These are phyloP conservation scores for Aspergillus indologenus DNA, from an alignment of 495 filamentous ascomycete species.

Conservation along the genomic window DNA sequence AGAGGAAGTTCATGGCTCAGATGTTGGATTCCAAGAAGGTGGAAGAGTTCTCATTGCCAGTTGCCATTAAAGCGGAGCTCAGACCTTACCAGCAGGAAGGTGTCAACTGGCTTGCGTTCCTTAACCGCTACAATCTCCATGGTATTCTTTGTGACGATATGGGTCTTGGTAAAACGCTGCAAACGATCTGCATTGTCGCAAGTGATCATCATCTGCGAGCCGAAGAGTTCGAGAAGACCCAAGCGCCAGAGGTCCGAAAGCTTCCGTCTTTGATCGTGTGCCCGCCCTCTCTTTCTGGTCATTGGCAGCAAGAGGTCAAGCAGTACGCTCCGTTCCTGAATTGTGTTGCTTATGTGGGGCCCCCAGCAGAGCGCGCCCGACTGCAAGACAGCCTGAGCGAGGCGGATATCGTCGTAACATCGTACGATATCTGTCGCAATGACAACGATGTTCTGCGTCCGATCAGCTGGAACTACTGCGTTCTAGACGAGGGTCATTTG, in stretches of 20 bases:
- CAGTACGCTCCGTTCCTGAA: constrained; percentile 91
- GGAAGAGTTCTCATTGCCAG: constrained; percentile 87
- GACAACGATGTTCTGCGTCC: constrained; percentile 80
- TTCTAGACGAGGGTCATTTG: constrained; percentile 94
- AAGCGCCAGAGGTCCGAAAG: constrained; percentile 68
- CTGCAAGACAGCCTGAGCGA: constrained; percentile 63
- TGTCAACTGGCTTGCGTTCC: constrained; percentile 97
- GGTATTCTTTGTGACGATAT: constrained; percentile 99
- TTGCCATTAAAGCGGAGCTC: constrained; percentile 93
- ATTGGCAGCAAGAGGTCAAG: constrained; percentile 97
- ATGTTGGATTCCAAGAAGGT: constrained; percentile 95
- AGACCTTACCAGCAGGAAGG: constrained; percentile 97
- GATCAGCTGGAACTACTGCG: constrained; percentile 93
- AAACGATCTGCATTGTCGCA: constrained; percentile 96
- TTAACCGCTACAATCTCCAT: constrained; percentile 96
- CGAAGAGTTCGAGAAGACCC: constrained; percentile 80
- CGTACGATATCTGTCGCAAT: constrained; percentile 95
- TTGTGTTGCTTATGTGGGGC: constrained; percentile 84
- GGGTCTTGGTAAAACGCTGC: constrained; percentile 96
- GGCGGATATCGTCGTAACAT: constrained; percentile 92
- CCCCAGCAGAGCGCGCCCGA: constrained; percentile 71
- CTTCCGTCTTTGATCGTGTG: constrained; percentile 93
- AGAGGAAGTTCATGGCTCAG: constrained; percentile 94
- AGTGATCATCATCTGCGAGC: constrained; percentile 93
- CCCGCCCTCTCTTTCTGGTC: constrained; percentile 93